Conservation (phyloP, 352 stramenopile species). For the Phytophthora citricola region DNA sequence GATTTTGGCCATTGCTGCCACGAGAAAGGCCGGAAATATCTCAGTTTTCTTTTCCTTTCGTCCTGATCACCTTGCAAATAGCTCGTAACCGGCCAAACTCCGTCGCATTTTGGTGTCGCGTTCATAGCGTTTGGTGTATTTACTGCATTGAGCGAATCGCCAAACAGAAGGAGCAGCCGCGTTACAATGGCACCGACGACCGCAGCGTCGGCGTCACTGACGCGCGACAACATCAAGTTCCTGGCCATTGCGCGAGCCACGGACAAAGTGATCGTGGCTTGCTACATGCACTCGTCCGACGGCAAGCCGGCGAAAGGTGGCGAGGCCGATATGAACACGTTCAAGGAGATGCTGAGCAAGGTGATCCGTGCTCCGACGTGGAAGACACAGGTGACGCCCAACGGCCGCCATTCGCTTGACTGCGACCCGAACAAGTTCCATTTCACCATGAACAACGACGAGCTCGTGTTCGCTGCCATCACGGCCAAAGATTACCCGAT, state of each 20-base stretch:
- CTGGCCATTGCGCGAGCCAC: constrained; percentile 79
- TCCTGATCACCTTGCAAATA: constrained; percentile 2
- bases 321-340: constrained; percentile 65
- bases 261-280: constrained; percentile 83
- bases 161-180: constrained; percentile 9
- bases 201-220: constrained; percentile 50
- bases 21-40: constrained; percentile 38
- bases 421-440: constrained; percentile 91
- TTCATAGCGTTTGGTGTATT: constrained; percentile 2
- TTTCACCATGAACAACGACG: constrained; percentile 90
- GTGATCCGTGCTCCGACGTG: constrained; percentile 85
- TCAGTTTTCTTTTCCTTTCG: constrained; percentile 7
- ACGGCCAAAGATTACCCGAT: constrained; percentile 86
- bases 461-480: constrained; percentile 85
- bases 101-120: constrained; percentile 11
- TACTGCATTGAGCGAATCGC: constrained; percentile 26
- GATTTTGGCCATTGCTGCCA: constrained; percentile 24
- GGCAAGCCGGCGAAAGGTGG: constrained; percentile 34
- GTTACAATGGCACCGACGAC: constrained; percentile 23
- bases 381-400: constrained; percentile 88
- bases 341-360: constrained; percentile 85
- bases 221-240: constrained; percentile 87
- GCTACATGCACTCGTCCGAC: constrained; percentile 76
- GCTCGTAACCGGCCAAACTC: constrained; percentile 15
- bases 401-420: constrained; percentile 86